A percentile compares a stretch with the other conserved stretches of the same genome.
phyloP scores from a whole-genome alignment of 2,329 filamentous ascomycete genomes.

The Calonectria leucothoes region DNA sequence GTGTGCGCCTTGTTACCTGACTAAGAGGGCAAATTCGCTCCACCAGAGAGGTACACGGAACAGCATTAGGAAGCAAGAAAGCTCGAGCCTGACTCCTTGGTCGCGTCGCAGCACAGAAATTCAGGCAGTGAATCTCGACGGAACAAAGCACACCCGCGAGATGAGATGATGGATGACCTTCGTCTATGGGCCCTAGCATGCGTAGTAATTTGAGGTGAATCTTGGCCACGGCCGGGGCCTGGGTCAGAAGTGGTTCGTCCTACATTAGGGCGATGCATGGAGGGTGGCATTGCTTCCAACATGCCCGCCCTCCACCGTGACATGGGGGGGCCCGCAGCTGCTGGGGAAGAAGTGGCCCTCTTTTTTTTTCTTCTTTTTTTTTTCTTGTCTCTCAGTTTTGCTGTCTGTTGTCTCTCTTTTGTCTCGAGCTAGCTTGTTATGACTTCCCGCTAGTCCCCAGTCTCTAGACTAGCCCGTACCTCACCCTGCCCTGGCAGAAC shows the following conservation, averaged over 20 bases:
- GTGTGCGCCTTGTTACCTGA: slow-evolving; percentile 26
- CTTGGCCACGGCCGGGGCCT: slow-evolving; percentile 41
- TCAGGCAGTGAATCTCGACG: slow-evolving; percentile 34
- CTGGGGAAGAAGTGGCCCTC: slow-evolving; percentile 39
- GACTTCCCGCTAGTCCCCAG: slow-evolving; percentile 3
- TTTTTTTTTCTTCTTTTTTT: slow-evolving; percentile 23
- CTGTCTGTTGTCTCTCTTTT: slow-evolving; percentile 2
- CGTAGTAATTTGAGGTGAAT: slow-evolving; percentile 44
- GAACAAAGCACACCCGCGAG: slow-evolving; percentile 34
- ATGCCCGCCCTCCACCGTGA: slow-evolving; percentile 36
- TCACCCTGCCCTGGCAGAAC: slow-evolving; percentile 14
- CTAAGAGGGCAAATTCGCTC: slow-evolving; percentile 29
- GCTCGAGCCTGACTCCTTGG: slow-evolving; percentile 25
- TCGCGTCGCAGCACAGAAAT: slow-evolving; percentile 25
- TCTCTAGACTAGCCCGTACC: not conserved
- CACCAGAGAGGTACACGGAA: slow-evolving; percentile 22
- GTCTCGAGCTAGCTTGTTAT: slow-evolving; percentile 6
- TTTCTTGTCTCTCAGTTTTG: not conserved
- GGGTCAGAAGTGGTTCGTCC: slow-evolving; percentile 45
- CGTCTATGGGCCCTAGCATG: slow-evolving; percentile 28
- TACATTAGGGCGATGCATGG: slow-evolving; percentile 48
- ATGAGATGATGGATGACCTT: slow-evolving; percentile 36
- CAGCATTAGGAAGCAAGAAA: slow-evolving; percentile 14
- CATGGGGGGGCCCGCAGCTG: slow-evolving; percentile 32
- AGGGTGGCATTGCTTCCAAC: slow-evolving; percentile 46